Conservation (phyloP, 73 alveolate genomes). For the Tetrahymena malaccensis region DNA sequence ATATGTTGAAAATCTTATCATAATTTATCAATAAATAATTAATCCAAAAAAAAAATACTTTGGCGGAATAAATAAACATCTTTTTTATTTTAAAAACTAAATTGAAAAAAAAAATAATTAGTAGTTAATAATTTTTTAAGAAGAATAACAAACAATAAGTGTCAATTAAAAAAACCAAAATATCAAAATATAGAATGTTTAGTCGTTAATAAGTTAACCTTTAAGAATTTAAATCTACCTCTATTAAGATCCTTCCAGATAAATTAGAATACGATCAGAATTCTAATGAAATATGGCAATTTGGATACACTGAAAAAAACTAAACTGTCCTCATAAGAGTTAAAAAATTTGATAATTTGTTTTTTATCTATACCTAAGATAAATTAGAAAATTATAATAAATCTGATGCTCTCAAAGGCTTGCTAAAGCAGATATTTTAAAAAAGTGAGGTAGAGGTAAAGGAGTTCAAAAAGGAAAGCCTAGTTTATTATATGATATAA, state of each 20-base stretch:
- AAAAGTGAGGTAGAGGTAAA: not conserved
- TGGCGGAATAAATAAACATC: too few relatives aligned
- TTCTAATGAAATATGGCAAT: not conserved
- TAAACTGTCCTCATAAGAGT: not conserved
- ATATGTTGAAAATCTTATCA: too few relatives aligned
- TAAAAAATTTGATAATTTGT: not conserved
- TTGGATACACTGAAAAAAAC: not conserved
- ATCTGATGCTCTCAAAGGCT: not conserved
- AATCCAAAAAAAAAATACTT: too few relatives aligned
- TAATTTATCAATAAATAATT: too few relatives aligned
- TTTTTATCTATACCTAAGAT: not conserved
- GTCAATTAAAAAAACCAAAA: not conserved
- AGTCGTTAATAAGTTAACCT: not conserved
- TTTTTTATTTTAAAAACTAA: too few relatives aligned
- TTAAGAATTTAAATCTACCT: not conserved
- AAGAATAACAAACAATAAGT: too few relatives aligned
- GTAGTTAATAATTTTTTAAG: too few relatives aligned
- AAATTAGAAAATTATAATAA: not conserved
- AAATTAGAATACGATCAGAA: not conserved
- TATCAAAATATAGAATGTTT: not conserved
- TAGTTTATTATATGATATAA: not conserved
- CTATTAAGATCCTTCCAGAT: not conserved
- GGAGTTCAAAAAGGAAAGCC: not conserved
- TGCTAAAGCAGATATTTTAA: not conserved
- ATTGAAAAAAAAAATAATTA: too few relatives aligned